Base-by-base conservation (phyloP, 192 early-diverging fungal species). In the Linderina pennispora region DNA sequence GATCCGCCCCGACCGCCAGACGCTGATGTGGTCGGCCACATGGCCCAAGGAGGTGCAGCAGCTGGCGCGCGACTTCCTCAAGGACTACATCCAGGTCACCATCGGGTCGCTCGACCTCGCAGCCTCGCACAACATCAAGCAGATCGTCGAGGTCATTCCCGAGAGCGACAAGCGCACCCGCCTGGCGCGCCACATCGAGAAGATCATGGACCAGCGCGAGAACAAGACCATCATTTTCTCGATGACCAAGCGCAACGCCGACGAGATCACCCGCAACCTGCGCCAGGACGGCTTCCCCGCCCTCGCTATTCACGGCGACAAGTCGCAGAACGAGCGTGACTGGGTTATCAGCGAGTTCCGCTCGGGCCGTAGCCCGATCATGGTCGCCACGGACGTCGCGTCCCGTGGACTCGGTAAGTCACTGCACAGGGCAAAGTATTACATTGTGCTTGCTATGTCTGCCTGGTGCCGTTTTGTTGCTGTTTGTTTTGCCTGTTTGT, bases 361-460 rank as follows among this genome's bases (percentile, higher is more conserved):
- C 62, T 54, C 73, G 25, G 91, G 93, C 46, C 77, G 75, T 35
- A 81, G 76, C 26, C 92, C 91, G 15, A 87, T 98, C 45, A 85
- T 99, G 80, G 90, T 99, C 59, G 96, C 96, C 7, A 99, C 96
- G n/a, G 96, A 97, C 74, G 92, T 97, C 36, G 94, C 94, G 25
- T 87, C 88, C 52, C 87, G 94, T 75, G 94, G 94, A 55, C 80
- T 94, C 52, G 91, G 90, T 92, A 90, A 77, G 80, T 65, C 32
- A n/a, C n/a, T n/a, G n/a, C n/a, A n/a, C n/a, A n/a, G n/a, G n/a
- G n/a, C n/a, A n/a, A n/a, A n/a, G n/a, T n/a, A n/a, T n/a, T 35
- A 43, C 3, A n/a, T 36, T 23, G 21, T 31, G 28, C 11, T 31
- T 31, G 28, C 28, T 31, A 38, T 22, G 46, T n/a, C 23, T 31